Percentiles rank a stretch among this genome's conserved stretches.
phyloP scores from a whole-genome alignment of 2,329 filamentous ascomycete genomes.

The Colletotrichum limetticola region DNA sequence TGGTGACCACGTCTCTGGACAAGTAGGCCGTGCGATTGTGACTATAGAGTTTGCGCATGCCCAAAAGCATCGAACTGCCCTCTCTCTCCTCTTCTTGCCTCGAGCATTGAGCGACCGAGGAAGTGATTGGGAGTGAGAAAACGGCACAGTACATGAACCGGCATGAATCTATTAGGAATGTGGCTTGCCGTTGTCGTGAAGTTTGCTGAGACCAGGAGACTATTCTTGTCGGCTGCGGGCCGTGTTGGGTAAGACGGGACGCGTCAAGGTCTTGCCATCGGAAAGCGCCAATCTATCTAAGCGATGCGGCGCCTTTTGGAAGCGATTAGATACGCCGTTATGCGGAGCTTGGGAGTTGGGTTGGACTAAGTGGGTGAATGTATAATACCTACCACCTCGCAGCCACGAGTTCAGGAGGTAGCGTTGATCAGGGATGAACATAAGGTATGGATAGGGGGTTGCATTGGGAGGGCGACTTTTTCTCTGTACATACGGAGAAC shows the following conservation, averaged over 20 bases:
- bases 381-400: neutral
- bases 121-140: neutral
- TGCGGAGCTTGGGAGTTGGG: neutral
- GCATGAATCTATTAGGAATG: conserved; percentile 2
- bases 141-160: neutral
- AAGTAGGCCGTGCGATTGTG: neutral
- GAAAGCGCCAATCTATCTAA: conserved; percentile 15
- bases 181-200: conserved; percentile 7
- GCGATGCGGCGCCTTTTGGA: neutral
- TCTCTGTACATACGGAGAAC: neutral
- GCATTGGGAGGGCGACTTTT: conserved; percentile 6
- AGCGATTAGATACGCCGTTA: neutral
- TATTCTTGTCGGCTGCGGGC: conserved; percentile 2
- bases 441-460: conserved; percentile 11
- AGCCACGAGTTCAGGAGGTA: conserved; percentile 2
- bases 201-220: conserved; percentile 1
- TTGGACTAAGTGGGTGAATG: neutral
- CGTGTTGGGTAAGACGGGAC: conserved; percentile 24
- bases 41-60: conserved; percentile 1
- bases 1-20: neutral
- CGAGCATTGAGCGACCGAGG: neutral
- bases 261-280: conserved; percentile 10
- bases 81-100: neutral
- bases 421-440: conserved; percentile 14
- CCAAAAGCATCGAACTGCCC: neutral